Conservation (phyloP, 148 eudicot genomes). For the Suaeda aralocaspica region DNA sequence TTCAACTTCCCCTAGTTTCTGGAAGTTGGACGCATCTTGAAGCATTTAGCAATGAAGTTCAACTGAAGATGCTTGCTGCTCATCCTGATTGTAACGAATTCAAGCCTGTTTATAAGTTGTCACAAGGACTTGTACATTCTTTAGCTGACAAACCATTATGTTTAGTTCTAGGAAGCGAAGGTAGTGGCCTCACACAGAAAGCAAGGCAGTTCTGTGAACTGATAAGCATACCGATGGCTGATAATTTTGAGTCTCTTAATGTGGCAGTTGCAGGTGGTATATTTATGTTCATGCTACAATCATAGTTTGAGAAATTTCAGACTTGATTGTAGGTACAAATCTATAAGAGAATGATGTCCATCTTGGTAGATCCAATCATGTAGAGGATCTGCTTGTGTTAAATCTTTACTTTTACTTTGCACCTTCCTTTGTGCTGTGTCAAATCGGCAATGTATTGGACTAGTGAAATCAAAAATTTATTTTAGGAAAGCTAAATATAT, state of each 20-base stretch:
- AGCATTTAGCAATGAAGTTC: conserved; percentile 35
- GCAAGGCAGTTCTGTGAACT: conserved; percentile 53
- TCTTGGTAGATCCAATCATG: background rate
- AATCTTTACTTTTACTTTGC: too few species aligned
- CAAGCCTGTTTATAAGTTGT: conserved; percentile 40
- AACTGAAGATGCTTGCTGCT: conserved; percentile 69
- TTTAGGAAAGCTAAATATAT: too few species aligned
- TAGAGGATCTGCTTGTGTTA: background rate
- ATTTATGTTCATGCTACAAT: conserved; percentile 71
- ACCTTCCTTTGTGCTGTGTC: too few species aligned
- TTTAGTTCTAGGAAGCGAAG: conserved; percentile 80
- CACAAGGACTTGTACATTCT: conserved; percentile 50
- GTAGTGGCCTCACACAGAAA: conserved; percentile 62
- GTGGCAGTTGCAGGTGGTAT: conserved; percentile 94
- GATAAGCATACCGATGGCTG: conserved; percentile 75
- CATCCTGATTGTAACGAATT: conserved; percentile 43
- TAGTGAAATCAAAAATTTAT: too few species aligned
- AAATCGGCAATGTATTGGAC: too few species aligned
- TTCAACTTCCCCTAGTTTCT: conserved; percentile 76
- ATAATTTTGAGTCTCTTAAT: conserved; percentile 79
- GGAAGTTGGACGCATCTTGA: conserved; percentile 67
- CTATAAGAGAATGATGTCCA: background rate
- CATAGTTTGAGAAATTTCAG: conserved; percentile 3
- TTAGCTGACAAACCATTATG: conserved; percentile 55
- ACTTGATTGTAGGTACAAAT: background rate